Percentiles rank a stretch among this genome's conserved stretches.
These are phyloP conservation scores for Lasiosphaeria miniovina DNA, from an alignment of 495 filamentous ascomycete genomes.

Conservation along the genomic window DNA sequence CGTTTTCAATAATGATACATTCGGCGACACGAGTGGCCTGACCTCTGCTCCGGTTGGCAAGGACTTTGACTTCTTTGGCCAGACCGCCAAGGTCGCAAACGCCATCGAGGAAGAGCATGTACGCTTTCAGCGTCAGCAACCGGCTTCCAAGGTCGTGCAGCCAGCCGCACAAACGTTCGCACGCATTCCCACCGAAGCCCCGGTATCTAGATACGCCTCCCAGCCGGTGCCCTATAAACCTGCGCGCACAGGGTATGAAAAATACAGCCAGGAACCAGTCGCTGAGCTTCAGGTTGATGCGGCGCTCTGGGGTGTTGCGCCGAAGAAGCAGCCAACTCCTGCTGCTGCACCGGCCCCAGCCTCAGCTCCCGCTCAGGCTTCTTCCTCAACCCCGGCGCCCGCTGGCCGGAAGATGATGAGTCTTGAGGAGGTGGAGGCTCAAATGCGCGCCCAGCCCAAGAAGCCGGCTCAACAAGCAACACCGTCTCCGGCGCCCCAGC, in stretches of 20 bases:
- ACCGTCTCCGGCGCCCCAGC: constrained; percentile 27
- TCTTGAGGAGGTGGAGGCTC: constrained; percentile 93
- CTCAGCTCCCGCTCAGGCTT: constrained; percentile 22
- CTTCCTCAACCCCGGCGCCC: constrained; percentile 26
- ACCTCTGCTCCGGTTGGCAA: constrained; percentile 58
- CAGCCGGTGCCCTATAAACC: constrained; percentile 51
- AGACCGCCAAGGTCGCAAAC: constrained; percentile 79
- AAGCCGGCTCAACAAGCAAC: constrained; percentile 31
- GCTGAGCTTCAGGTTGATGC: constrained; percentile 87
- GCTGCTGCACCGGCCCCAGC: constrained; percentile 27
- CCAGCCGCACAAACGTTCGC: constrained; percentile 29
- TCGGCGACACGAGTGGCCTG: constrained; percentile 55
- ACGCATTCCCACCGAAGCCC: constrained; percentile 28
- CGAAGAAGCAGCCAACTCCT: constrained; percentile 54
- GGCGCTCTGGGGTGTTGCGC: constrained; percentile 80
- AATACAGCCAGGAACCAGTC: constrained; percentile 70
- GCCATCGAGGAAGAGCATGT: constrained; percentile 87
- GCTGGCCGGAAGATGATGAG: constrained; percentile 83
- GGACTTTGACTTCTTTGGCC: constrained; percentile 96
- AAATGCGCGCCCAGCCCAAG: constrained; percentile 71
- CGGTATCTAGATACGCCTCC: constrained; percentile 39
- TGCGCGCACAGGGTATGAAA: constrained; percentile 79
- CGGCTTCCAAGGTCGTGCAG: constrained; percentile 38
- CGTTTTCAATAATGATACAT: constrained; percentile 98
- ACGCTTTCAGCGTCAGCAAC: constrained; percentile 68